Base-by-base conservation (phyloP, 371 early-diverging fungal genomes). In the Dichotomocladium elegans region DNA sequence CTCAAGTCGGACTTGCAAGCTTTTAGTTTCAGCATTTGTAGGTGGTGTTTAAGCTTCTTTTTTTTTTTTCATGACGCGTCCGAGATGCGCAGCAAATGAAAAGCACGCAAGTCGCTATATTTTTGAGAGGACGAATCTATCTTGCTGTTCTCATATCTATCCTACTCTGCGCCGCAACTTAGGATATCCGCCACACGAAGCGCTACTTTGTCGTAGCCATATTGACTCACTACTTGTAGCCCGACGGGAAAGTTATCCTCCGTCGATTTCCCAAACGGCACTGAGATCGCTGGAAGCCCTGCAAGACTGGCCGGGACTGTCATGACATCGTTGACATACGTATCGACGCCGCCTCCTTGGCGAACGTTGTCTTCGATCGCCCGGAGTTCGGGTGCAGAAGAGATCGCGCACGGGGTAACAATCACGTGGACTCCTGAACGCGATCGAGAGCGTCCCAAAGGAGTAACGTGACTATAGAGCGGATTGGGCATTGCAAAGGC, bases 281-380 rank as follows among this genome's bases (percentile, higher is more conserved):
- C 66, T 22, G 80, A 77, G 35, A 90, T 68, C 0, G 90, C 86
- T 7, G 92, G 90, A 29, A 90, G 58, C 33, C 81, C 96, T 0
- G 93, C 95, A 43, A 95, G 70, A 58, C 87, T 90, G 6, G 91
- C 90, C 5, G 96, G 92, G 6, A 94, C 83, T 1, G 94, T 94
- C 82, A 95, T 81, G 29, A 92, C 88, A 68, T 95, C 96, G 58
- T 92, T 88, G 33, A 89, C 72, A 57, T 89, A 95, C 9, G 81
- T 84, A 35, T 74, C 61, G 15, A 76, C 61, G 8, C 59, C 64
- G 10, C 35, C 0, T 68, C 25, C 44, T 9, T 22, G 4, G 9
- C 30, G 19, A 7, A 63, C 25, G 12, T 59, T 58, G 34, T 60
- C 63, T 8, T 50, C 56, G 7, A 76, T 47, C n/a, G n/a, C n/a